Evolutionary conservation across 2,329 filamentous ascomycete species (phyloP), one percentile per base, ranked within the genome.

Genomic region (Colletotrichum gloeosporioides): DNA sequence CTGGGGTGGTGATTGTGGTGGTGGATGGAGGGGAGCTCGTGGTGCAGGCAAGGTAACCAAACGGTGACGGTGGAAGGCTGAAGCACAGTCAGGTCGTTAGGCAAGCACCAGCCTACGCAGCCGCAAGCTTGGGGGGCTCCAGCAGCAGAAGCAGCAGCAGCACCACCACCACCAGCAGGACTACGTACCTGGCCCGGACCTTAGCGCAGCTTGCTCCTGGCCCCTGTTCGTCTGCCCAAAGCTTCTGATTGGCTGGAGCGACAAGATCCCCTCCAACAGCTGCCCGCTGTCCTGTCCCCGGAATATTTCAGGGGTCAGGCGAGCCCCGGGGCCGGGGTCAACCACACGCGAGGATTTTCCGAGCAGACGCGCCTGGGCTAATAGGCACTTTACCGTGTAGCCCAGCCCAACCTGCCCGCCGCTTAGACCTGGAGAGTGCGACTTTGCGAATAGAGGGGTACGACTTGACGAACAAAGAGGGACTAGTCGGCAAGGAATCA

Each of bases 101-200:
- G 84, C 85, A 86, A 85, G 82, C 84, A 85, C 77, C 80, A 79
- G 84, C 81, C 83, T 84, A 85, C 84, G 83, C 83, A 85, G 81
- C 80, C 72, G 67, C 70, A 75, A 76, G 71, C 64, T 73, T 70
- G 44, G 75, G 69, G 32, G 25, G 25, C 55, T 57, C 53, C 61
- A 39, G 32, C 25, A 29, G 34, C 32, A 18, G 36, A 36, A 64
- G 67, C 67, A 63, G 59, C 12, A 34, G 4, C 59, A 34, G n/a
- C 34, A 36, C 34, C 34, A 36, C 32, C 18, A 49, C 18, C 39
- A 49, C n/a, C 44, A 53, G 16, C 32, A 36, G 29, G 32, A 66
- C 31, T 49, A 68, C 25, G 67, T 61, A 62, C 67, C 53, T n/a
- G 18, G 39, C 39, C 39, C 18, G 18, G 39, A 53, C 63, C 63